Evolutionary conservation across 129 eudicot species (phyloP).

Genomic region (Oenanthe sinensis): DNA sequence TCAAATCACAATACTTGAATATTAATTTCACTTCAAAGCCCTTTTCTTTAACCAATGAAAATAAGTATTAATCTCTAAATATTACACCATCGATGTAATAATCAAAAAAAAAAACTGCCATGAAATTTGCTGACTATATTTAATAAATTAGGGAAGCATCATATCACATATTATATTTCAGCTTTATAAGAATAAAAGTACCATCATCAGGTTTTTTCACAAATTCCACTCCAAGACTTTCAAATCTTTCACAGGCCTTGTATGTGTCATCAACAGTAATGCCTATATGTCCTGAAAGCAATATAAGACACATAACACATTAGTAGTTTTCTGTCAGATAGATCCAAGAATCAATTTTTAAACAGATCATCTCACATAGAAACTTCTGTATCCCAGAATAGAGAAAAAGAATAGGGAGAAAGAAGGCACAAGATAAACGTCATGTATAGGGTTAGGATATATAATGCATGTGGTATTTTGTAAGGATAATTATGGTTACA

Average conservation of each 20-base stretch:
- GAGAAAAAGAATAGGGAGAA: background rate
- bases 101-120: background rate
- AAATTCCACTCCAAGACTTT: slow-evolving; percentile 53
- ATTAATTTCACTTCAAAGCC: background rate
- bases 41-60: background rate
- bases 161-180: background rate
- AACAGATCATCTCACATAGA: background rate
- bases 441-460: background rate
- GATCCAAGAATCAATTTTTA: background rate
- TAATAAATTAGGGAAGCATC: background rate
- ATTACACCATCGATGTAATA: background rate
- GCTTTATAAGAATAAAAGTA: slow-evolving; percentile 20
- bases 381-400: background rate
- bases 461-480: background rate
- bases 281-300: slow-evolving; percentile 83
- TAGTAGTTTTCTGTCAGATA: background rate
- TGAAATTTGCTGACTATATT: background rate
- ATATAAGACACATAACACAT: slow-evolving; percentile 8
- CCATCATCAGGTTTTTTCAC: slow-evolving; percentile 97
- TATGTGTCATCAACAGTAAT: slow-evolving; percentile 84
- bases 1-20: background rate
- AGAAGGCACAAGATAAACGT: background rate
- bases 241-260: slow-evolving; percentile 85
- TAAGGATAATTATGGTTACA: background rate
- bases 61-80: background rate